These are phyloP conservation scores for Triangularia verruculosa DNA, from an alignment of 2,329 filamentous ascomycete genomes.

Conservation along the genomic window DNA sequence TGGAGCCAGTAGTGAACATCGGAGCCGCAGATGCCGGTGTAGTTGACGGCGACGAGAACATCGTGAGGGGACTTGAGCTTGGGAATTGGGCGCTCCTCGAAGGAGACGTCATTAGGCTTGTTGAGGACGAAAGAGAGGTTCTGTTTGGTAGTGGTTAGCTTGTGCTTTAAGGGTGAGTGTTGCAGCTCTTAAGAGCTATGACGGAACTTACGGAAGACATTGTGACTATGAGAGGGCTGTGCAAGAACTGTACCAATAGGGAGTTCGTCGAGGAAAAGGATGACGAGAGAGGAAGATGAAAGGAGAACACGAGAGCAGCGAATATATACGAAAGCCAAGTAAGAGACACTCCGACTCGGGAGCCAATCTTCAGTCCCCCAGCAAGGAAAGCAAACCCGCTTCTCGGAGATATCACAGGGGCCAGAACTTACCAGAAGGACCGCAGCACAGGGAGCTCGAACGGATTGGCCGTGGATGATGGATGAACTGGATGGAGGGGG, in stretches of 20 bases:
- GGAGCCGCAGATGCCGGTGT: slow-evolving; percentile 85
- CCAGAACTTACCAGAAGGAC: not conserved
- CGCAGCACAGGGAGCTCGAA: not conserved
- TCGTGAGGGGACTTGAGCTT: slow-evolving; percentile 64
- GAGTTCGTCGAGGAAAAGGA: slow-evolving; percentile 14
- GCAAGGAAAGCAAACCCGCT: slow-evolving; percentile 18
- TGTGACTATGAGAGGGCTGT: slow-evolving; percentile 7
- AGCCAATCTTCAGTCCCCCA: not conserved
- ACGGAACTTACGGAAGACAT: slow-evolving; percentile 26
- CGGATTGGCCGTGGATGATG: slow-evolving; percentile 5
- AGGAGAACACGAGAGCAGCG: slow-evolving; percentile 7
- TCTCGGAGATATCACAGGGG: slow-evolving; percentile 21
- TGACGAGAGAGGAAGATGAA: slow-evolving; percentile 1
- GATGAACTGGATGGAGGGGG: not conserved
- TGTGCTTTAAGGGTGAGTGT: not conserved
- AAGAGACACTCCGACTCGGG: not conserved
- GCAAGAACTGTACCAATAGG: slow-evolving; percentile 3
- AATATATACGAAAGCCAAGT: slow-evolving; percentile 20
- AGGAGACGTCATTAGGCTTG: slow-evolving; percentile 68
- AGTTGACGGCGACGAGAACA: slow-evolving; percentile 77
- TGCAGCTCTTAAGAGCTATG: not conserved
- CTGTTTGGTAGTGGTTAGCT: slow-evolving; percentile 40
- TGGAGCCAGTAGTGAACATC: slow-evolving; percentile 88
- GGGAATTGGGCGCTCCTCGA: slow-evolving; percentile 73
- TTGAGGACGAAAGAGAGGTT: slow-evolving; percentile 85